Base-by-base conservation (phyloP, 2,329 filamentous ascomycete genomes). In the Penicillium sp. region DNA sequence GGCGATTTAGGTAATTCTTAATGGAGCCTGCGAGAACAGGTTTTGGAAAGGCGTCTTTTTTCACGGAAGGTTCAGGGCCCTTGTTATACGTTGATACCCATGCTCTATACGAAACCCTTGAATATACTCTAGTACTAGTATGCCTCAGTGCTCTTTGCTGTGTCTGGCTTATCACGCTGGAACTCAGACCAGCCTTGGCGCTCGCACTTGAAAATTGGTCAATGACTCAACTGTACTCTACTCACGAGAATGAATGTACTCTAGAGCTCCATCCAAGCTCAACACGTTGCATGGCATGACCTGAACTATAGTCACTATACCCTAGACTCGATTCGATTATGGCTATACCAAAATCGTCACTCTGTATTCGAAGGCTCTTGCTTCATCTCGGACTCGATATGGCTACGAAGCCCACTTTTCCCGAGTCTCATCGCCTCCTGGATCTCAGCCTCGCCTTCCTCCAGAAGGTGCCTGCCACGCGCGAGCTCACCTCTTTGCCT, bases 381-480 rank as follows among this genome's bases (percentile, higher is more conserved):
- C 8, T 60, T 61, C 26, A 74, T 71, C 30, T 31, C 38, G 15
- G 67, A 58, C 41, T 78, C 75, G 63, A 81, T 71, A 63, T 81
- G 73, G 52, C 75, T 76, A n/a, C 71, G 71, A n/a, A 81, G 61
- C 4, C 79, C 78, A 54, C 76, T 75, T 60, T 77, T 81, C 17
- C 76, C 72, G 23, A 81, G 65, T 44, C 66, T 74, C 78, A 82
- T 77, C 21, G 80, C 80, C 62, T 77, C 75, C 64, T 79, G 74
- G 51, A 82, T 70, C 62, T 82, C 79, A 7, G 73, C 77, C 64
- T 80, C 78, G 15, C 77, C 79, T 68, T 81, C 79, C 57, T 72
- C 70, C 38, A 82, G 66, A 56, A 81, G 73, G 65, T 76, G 71
- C 61, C 76, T 81, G 23, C 79, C 75, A 56, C 78, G 77, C 38